Evolutionary conservation across 805 yeast species (phyloP), one percentile per base, ranked within the genome.

Genomic region (Metschnikowia matae): DNA sequence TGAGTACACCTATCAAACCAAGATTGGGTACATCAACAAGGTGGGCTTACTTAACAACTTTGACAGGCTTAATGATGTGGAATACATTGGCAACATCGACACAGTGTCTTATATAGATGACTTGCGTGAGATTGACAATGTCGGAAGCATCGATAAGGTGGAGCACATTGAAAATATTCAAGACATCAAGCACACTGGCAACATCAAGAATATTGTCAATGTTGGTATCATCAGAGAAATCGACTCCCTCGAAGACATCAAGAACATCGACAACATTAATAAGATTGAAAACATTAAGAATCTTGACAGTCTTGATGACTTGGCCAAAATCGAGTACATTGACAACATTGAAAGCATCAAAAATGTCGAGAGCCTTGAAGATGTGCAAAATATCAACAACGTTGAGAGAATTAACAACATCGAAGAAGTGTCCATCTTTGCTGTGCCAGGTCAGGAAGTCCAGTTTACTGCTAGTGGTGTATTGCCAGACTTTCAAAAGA

Each of bases 121-220:
- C 23, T 44, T 44, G 46, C 46, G 34, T 40, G 23, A 35, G 23
- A 44, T 44, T n/a, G 23, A 17, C n/a, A 44, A 44, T 18, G 46
- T 44, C 15, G 46, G 46, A 35, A 44, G 33, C 46, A 44, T 44
- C 26, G 46, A 44, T 17, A 32, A 33, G 15, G 46, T 44, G 46
- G 46, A 44, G 40, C 46, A 35, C 40, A 44, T 44, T 31, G 40
- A 44, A 23, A 44, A 23, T 23, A 44, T 44, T 13, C 34, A 23
- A 10, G 46, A 44, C 40, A 44, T 44, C 32, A 36, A 35, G 21
- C 15, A 44, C 23, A 36, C 40, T 15, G 40, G 26, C 32, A 34
- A 35, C 33, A 44, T 44, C 26, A 44, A 35, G 33, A 44, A 44
- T 17, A 44, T 44, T 36, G 33, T 23, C 26, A 35, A 23, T 8